A percentile compares a stretch with the other conserved stretches of the same genome.
Conservation (phyloP, 495 filamentous ascomycete species). For the Penicillium psychrofluorescens region DNA sequence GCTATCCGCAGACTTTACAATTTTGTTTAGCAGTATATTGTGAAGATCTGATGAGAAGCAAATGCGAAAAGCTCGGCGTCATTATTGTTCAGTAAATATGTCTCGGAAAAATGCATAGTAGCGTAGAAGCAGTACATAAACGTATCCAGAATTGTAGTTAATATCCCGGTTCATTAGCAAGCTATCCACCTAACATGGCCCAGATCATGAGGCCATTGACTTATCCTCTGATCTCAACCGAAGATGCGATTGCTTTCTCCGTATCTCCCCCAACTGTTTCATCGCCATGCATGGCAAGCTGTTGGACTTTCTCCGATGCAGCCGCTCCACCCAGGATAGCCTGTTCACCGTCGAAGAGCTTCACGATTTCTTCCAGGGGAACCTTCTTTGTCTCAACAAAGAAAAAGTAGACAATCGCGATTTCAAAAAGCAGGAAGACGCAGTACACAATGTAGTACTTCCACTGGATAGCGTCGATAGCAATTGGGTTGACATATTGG, state of each 20-base stretch:
- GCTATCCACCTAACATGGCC: too few relatives aligned
- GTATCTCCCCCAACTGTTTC: background rate
- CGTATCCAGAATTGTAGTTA: too few relatives aligned
- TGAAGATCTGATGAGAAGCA: too few relatives aligned
- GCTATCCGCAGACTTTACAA: too few relatives aligned
- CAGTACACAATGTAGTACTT: slow-evolving; percentile 60
- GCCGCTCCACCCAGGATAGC: slow-evolving; percentile 27
- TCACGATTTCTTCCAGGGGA: slow-evolving; percentile 58
- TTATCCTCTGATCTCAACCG: slow-evolving; percentile 1
- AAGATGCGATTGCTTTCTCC: slow-evolving; percentile 7
- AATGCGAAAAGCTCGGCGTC: too few relatives aligned
- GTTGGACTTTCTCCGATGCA: slow-evolving; percentile 9
- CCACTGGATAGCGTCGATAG: slow-evolving; percentile 48
- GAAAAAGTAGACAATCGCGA: slow-evolving; percentile 55
- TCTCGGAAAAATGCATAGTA: too few relatives aligned
- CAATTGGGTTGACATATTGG: slow-evolving; percentile 54
- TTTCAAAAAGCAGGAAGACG: slow-evolving; percentile 52
- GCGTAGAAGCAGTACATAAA: too few relatives aligned
- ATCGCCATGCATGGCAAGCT: background rate
- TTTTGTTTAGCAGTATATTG: too few relatives aligned
- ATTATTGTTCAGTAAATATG: too few relatives aligned
- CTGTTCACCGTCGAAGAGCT: slow-evolving; percentile 53
- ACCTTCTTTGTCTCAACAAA: slow-evolving; percentile 60
- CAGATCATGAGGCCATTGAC: too few relatives aligned
- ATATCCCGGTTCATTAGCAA: too few relatives aligned